Base-by-base conservation (phyloP, 345 rosid species). In the Raphanus raphanistrum region DNA sequence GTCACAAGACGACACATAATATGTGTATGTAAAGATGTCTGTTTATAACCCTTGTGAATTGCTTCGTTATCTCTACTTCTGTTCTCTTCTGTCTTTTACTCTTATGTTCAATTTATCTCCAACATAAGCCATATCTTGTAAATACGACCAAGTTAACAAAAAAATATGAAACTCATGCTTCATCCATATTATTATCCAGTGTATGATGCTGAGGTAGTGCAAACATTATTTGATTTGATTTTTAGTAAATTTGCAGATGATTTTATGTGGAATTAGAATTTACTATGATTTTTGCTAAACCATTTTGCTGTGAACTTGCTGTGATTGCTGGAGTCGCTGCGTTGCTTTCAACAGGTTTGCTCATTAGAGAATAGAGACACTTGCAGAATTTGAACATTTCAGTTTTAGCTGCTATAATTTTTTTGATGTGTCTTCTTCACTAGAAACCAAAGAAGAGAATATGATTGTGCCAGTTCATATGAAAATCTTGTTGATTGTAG, bases 301-400 rank as follows among this genome's bases (percentile, higher is more conserved):
- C 7, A 32, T 1, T 32, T 7, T 32, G 6, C 28, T 97, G 97
- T 38, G 98, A 94, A 80, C 88, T 94, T 28, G 97, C 87, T 66
- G 98, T 94, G 68, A 90, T 94, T 82, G 98, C 91, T 71, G 98
- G 97, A 8, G 97, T 94, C 45, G 90, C 89, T 83, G 93, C 97
- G 45, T 74, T 94, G 68, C 87, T 94, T 94, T 76, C 97, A 94
- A 61, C 97, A 92, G 98, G 98, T 93, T 76, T 29, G 78, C 13
- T 65, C 4, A 62, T 64, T 63, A 31, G 1, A n/a, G n/a, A n/a
- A n/a, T 10, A 43, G 11, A 6, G 3, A 69, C 73, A 27, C 60
- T 68, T 3, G 35, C 65, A 6, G 17, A 54, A 36, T 35, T 35
- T 48, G 10, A 21, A 32, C 4, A 31, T 26, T 35, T 58, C 67